Evolutionary conservation across 129 eudicot genomes (phyloP).

Genomic region (Centaurea solstitialis): DNA sequence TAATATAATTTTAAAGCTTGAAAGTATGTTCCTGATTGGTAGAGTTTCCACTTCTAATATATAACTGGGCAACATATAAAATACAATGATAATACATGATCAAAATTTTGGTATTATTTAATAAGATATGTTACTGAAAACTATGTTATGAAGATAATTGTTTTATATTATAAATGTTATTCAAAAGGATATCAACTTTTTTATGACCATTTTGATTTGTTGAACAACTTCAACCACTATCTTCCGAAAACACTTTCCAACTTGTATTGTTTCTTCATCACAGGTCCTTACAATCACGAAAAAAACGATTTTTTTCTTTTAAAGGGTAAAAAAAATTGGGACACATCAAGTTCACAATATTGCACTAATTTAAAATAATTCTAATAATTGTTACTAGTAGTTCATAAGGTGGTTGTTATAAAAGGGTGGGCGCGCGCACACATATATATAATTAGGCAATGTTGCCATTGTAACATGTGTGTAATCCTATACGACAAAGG

Average conservation of each 20-base stretch:
- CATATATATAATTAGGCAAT: no score
- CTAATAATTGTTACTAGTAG: no score
- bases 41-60: not conserved
- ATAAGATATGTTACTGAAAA: not conserved
- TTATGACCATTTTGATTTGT: slow-evolving; percentile 19
- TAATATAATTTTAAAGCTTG: no score
- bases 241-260: slow-evolving; percentile 9
- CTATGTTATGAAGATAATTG: not conserved
- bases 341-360: no score
- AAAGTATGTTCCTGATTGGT: not conserved
- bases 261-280: not conserved
- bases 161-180: not conserved
- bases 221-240: slow-evolving; percentile 39
- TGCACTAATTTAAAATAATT: no score
- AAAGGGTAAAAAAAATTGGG: not conserved
- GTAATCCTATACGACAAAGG: no score
- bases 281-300: not conserved
- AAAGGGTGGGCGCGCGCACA: no score
- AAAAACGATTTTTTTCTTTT: no score
- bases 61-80: not conserved
- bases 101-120: not conserved
- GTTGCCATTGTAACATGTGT: no score
- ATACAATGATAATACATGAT: not conserved
- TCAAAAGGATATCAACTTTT: not conserved
- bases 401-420: no score